Conservation (phyloP, 2,329 filamentous ascomycete species). For the Penicillium sp. region DNA sequence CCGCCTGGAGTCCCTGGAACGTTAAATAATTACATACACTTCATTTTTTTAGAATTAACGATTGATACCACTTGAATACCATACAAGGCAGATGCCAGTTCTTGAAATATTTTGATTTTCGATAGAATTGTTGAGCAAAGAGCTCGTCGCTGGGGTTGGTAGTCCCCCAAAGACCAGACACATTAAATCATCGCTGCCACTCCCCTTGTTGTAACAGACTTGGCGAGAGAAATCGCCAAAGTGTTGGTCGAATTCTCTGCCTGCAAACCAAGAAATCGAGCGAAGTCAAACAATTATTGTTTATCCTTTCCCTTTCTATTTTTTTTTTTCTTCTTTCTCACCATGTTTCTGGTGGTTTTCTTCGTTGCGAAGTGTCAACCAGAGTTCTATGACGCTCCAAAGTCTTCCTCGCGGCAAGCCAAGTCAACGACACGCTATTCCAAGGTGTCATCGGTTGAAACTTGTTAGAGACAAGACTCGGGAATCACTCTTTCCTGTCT, state of each 20-base stretch:
- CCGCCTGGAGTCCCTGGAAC: too few species aligned
- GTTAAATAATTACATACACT: too few species aligned
- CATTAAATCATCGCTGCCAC: background rate
- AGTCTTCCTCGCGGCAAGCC: too few species aligned
- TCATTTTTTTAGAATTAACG: too few species aligned
- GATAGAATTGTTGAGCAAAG: too few species aligned
- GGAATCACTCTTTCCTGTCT: slow-evolving; percentile 23
- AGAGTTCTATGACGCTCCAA: too few species aligned
- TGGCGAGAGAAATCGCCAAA: slow-evolving; percentile 6
- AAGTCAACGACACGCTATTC: background rate
- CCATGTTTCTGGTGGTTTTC: background rate
- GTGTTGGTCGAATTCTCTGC: background rate
- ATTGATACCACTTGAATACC: too few species aligned
- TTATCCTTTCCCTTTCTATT: background rate
- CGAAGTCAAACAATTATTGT: background rate
- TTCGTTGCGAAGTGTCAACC: too few species aligned
- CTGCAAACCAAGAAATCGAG: slow-evolving; percentile 1
- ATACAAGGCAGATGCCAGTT: too few species aligned
- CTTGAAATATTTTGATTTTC: too few species aligned
- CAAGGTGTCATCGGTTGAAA: background rate
- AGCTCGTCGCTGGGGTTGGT: too few species aligned
- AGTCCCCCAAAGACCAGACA: slow-evolving; percentile 4
- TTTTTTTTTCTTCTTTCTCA: background rate
- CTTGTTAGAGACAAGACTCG: background rate
- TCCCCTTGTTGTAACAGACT: slow-evolving; percentile 8